Percentiles rank a stretch among this genome's conserved stretches.
Evolutionary conservation across 169 alveolate species (phyloP).

Genomic region (Toxoplasma gondii): DNA sequence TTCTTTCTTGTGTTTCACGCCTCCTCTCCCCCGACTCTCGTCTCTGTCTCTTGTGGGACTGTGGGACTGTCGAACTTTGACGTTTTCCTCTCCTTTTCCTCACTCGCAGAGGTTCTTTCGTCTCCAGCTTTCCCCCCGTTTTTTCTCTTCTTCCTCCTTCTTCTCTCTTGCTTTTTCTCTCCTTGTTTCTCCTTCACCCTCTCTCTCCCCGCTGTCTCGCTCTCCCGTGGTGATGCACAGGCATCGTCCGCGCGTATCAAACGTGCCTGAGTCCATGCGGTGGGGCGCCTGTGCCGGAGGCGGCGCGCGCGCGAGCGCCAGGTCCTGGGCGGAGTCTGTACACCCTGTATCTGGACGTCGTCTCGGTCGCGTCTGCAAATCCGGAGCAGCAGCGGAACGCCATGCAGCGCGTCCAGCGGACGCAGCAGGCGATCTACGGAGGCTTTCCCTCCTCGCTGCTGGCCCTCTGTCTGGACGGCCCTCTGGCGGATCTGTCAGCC

Average conservation of each 20-base stretch:
- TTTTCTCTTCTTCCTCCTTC: background rate
- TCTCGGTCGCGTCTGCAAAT: background rate
- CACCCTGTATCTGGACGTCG: constrained; percentile 12
- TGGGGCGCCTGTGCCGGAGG: background rate
- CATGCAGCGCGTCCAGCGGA: constrained; percentile 5
- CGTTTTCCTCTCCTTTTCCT: background rate
- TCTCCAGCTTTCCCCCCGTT: background rate
- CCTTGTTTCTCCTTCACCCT: background rate
- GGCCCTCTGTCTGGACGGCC: background rate
- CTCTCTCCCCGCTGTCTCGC: background rate
- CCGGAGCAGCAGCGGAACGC: background rate
- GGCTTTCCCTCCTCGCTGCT: background rate
- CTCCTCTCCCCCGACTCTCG: background rate
- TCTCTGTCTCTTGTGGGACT: background rate
- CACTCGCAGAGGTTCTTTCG: background rate
- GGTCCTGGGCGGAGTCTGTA: background rate
- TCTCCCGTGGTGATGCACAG: background rate
- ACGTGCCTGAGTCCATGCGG: background rate
- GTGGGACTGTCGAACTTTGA: background rate
- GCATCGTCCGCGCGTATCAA: constrained; percentile 2
- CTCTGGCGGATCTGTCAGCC: background rate
- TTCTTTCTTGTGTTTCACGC: no score
- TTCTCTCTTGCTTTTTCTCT: background rate
- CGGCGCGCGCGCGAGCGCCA: background rate
- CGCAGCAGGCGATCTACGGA: background rate